A percentile compares a stretch with the other conserved stretches of the same genome.
phyloP scores from a whole-genome alignment of 2,329 filamentous ascomycete genomes.

The Pseudocercospora fijiensis region DNA sequence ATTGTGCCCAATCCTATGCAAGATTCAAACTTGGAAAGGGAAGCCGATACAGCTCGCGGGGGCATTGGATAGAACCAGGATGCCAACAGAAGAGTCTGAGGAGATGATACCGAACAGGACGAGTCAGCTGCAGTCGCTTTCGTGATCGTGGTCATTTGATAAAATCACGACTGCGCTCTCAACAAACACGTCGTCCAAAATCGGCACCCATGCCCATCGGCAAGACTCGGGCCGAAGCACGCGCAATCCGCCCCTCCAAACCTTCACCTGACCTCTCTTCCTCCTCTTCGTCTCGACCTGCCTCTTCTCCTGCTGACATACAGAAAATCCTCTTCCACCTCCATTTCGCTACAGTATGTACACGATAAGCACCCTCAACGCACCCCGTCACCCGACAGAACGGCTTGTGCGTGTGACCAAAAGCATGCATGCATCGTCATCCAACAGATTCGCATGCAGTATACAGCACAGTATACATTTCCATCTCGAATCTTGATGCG shows the following conservation, averaged over 20 bases:
- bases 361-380: background rate
- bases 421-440: background rate
- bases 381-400: background rate
- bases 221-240: background rate
- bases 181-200: background rate
- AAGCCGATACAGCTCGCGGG: too few relatives aligned
- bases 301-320: background rate
- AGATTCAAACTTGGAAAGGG: too few relatives aligned
- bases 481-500: background rate
- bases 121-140: too few relatives aligned
- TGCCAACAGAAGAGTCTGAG: too few relatives aligned
- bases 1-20: too few relatives aligned
- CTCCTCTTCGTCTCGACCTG: background rate
- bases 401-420: background rate
- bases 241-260: background rate
- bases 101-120: too few relatives aligned
- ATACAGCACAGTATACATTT: too few relatives aligned
- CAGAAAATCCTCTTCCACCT: background rate
- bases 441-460: background rate
- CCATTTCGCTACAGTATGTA: background rate
- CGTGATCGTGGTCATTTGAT: too few relatives aligned
- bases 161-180: too few relatives aligned
- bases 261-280: background rate
- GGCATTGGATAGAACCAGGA: too few relatives aligned
- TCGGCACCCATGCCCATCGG: background rate